Evolutionary conservation across 106 monocot species (phyloP).

Genomic region (Dioscorea dumetorum): DNA sequence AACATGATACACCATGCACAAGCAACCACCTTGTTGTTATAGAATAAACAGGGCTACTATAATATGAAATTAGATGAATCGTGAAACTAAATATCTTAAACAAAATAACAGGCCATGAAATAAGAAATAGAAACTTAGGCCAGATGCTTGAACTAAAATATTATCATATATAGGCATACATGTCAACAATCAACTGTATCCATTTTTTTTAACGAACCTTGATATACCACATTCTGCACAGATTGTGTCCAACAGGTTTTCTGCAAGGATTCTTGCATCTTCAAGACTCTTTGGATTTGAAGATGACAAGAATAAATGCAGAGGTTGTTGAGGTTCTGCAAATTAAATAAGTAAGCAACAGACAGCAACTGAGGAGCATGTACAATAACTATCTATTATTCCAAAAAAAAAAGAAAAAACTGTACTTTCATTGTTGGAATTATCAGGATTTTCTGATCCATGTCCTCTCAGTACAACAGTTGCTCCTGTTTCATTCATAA

Average conservation of each 20-base stretch:
- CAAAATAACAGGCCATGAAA: too few relatives aligned
- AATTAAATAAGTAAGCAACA: neutral
- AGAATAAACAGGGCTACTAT: too few relatives aligned
- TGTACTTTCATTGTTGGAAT: constrained; percentile 47
- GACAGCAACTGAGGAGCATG: neutral
- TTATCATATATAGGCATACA: too few relatives aligned
- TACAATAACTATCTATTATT: neutral
- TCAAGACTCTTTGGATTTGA: constrained; percentile 65
- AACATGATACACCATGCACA: too few relatives aligned
- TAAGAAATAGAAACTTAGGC: too few relatives aligned
- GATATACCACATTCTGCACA: constrained; percentile 75
- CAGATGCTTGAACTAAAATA: too few relatives aligned
- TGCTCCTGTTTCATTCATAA: constrained; percentile 99
- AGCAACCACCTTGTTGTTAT: too few relatives aligned
- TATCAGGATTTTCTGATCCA: constrained; percentile 42
- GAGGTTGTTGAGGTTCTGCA: constrained; percentile 51
- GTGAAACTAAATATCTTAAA: too few relatives aligned
- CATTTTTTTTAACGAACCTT: constrained; percentile 37
- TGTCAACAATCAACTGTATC: too few relatives aligned
- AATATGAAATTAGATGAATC: too few relatives aligned
- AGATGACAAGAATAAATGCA: constrained; percentile 81
- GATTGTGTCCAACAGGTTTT: constrained; percentile 95
- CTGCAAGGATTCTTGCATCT: constrained; percentile 74
- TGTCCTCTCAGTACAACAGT: constrained; percentile 70
- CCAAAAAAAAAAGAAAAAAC: neutral